Base-by-base conservation (phyloP, 1,284 basidiomycete species). In the Moniliella sp. region DNA sequence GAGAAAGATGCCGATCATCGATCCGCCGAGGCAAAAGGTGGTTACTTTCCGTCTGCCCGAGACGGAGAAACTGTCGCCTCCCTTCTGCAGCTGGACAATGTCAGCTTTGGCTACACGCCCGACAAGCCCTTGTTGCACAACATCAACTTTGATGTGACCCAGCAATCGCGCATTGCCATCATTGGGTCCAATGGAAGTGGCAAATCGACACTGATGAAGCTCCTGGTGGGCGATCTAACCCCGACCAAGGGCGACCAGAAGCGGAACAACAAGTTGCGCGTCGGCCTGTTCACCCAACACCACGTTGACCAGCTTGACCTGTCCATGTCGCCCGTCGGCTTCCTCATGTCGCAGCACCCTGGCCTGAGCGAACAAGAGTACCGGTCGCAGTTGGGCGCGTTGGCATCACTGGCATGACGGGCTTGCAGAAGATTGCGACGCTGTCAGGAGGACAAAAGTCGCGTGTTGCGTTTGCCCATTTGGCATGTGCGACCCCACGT, bases 401-500 rank as follows among this genome's bases (percentile, higher is more conserved):
- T 97, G 88, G 93, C 48, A 91, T 94, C 53, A 93, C 81, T 39
- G 88, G 86, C 34, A 77, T 88, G 70, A 93, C 84, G 1, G 83
- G 84, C 70, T 74, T 88, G n/a, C 78, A 75, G 60, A 61, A 66
- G 61, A 69, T 68, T 32, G 66, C 62, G 0, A 68, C 67, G 7
- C 44, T 68, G 8, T 67, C 65, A 13, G 86, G 84, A 62, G 91
- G 91, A 62, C 91, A 97, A 54, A 97, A 97, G 64, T 80, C 76
- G 39, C 76, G 88, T 53, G 86, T 97, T 4, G 84, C 88, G 0
- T 99, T 99, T 61, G 75, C 88, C 1, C 69, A 78, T n/a, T 64
- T 99, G 26, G 82, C 65, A 94, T 50, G 78, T 78, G 61, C 71
- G 73, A 33, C 91, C 88, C 40, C 91, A 97, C 69, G 66, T 94